Evolutionary conservation across 805 yeast species (phyloP).

Genomic region (Yamadazyma paraphyllophila): DNA sequence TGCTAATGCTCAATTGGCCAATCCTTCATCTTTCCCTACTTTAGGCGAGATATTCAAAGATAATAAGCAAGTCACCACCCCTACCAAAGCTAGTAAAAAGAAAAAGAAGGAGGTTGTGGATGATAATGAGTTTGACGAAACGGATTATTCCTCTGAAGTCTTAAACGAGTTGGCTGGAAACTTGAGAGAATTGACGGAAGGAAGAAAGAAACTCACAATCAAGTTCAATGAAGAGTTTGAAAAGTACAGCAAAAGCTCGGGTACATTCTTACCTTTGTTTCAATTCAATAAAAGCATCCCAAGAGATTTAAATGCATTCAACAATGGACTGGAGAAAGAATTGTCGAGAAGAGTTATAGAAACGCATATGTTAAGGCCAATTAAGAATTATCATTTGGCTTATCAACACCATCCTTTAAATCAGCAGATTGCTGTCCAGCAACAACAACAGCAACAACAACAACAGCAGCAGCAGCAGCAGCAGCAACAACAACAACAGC

Average conservation of each 20-base stretch:
- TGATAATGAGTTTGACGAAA: slow-evolving; percentile 48
- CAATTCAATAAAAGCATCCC: slow-evolving; percentile 40
- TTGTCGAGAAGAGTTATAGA: slow-evolving; percentile 43
- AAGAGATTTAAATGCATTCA: slow-evolving; percentile 25
- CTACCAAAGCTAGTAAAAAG: slow-evolving; percentile 19
- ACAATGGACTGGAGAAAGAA: slow-evolving; percentile 32
- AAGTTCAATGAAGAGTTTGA: slow-evolving; percentile 26
- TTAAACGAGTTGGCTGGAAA: slow-evolving; percentile 47
- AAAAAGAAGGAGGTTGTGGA: slow-evolving; percentile 40
- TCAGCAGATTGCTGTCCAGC: slow-evolving; percentile 34
- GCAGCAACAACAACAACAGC: slow-evolving; percentile 29
- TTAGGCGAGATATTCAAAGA: slow-evolving; percentile 47
- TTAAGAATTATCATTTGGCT: slow-evolving; percentile 45
- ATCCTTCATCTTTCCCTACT: slow-evolving; percentile 59
- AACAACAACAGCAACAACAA: slow-evolving; percentile 16
- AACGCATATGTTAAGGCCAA: slow-evolving; percentile 37
- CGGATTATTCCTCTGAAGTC: slow-evolving; percentile 42
- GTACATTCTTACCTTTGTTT: slow-evolving; percentile 44
- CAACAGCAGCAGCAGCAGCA: slow-evolving; percentile 20
- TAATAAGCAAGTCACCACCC: slow-evolving; percentile 31
- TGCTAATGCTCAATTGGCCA: slow-evolving; percentile 37
- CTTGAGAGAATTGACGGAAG: slow-evolving; percentile 36
- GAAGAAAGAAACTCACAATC: slow-evolving; percentile 39
- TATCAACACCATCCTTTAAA: slow-evolving; percentile 42
- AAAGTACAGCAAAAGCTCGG: slow-evolving; percentile 12